These are phyloP conservation scores for Rhynchospora pubera DNA, from an alignment of 176 grass and related monocot genomes.

Conservation along the genomic window DNA sequence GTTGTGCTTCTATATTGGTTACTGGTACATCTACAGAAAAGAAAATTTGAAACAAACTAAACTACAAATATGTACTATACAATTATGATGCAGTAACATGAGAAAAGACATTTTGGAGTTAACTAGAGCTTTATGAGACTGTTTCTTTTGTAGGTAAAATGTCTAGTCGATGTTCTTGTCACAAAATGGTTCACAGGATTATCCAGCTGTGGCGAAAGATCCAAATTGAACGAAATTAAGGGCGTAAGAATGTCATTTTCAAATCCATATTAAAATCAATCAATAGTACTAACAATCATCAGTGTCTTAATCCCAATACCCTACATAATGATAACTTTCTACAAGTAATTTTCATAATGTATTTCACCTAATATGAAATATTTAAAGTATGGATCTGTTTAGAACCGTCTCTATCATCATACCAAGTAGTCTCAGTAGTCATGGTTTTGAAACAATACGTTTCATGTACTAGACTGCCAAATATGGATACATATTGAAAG, in stretches of 20 bases:
- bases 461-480: not conserved
- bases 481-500: not conserved
- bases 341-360: not conserved
- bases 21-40: not conserved
- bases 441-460: not conserved
- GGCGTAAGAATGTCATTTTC: slow-evolving; percentile 2
- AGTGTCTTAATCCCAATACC: not conserved
- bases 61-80: not conserved
- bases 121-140: slow-evolving; percentile 5
- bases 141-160: slow-evolving; percentile 17
- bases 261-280: slow-evolving; percentile 9
- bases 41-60: slow-evolving; percentile 1
- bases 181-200: slow-evolving; percentile 14
- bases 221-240: not conserved
- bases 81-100: not conserved
- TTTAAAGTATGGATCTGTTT: not conserved
- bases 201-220: slow-evolving; percentile 1
- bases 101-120: slow-evolving; percentile 19
- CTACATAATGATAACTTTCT: slow-evolving; percentile 8
- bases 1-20: not conserved
- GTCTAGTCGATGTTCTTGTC: slow-evolving; percentile 16
- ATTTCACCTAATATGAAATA: not conserved
- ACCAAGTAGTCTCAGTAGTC: not conserved
- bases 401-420: not conserved
- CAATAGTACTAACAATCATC: not conserved